Evolutionary conservation across 1,284 basidiomycete species (phyloP).

Genomic region (Cutaneotrichosporon cutaneum): DNA sequence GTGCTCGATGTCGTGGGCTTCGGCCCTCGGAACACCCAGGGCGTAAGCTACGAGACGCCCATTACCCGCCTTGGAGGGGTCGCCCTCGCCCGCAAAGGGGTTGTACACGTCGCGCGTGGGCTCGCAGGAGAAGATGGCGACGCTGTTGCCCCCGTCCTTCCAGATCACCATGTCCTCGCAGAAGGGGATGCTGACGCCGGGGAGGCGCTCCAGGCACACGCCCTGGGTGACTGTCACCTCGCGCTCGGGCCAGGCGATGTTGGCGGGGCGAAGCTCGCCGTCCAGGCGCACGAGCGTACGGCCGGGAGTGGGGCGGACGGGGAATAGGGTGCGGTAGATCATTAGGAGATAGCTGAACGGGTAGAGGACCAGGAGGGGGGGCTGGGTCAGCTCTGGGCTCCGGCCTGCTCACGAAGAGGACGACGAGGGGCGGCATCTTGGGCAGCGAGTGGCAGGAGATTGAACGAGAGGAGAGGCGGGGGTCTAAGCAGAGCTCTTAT

Average conservation of each 20-base stretch:
- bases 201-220: neutral
- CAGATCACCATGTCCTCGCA: slow-evolving; percentile 15
- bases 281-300: neutral
- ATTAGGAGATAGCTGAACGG: slow-evolving; percentile 10
- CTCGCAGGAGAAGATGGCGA: slow-evolving; percentile 14
- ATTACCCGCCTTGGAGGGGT: neutral
- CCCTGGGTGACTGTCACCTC: neutral
- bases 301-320: neutral
- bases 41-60: slow-evolving; percentile 7
- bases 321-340: neutral
- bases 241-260: neutral
- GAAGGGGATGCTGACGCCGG: neutral
- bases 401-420: neutral
- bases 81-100: slow-evolving; percentile 9
- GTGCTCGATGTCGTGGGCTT: neutral
- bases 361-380: slow-evolving; percentile 19
- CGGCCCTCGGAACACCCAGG: neutral
- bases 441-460: neutral
- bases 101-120: slow-evolving; percentile 12
- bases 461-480: too few species aligned
- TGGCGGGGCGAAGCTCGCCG: neutral
- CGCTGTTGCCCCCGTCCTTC: neutral
- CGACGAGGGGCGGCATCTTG: neutral
- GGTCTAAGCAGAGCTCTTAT: too few species aligned
- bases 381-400: slow-evolving; percentile 4